Base-by-base conservation (phyloP, 2,329 filamentous ascomycete species). In the Aspergillus transmontanensis region DNA sequence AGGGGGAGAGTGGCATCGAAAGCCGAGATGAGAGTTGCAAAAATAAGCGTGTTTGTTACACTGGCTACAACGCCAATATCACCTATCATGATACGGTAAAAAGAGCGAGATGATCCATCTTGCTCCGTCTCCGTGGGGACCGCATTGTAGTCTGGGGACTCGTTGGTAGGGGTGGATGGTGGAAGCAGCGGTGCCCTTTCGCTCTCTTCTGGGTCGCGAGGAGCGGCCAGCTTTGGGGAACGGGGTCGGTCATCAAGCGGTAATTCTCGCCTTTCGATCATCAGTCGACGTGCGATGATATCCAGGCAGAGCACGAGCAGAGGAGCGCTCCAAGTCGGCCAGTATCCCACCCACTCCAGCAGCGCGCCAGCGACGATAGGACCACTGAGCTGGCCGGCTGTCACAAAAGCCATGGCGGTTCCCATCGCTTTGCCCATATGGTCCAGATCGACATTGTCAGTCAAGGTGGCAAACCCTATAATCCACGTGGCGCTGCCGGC, bases 1-100 rank as follows among this genome's bases (percentile, higher is more conserved):
- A 88, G 75, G 0, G 86, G 85, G 0, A 88, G 69, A 0, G 86
- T 83, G 2, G 83, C 81, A 66, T 87, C 85, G 62, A 87, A 84
- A 1, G 81, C 79, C 14, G 84, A 81, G 76, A 86, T 78, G 48
- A 86, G 73, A 23, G 80, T 77, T 0, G 82, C 80, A 66, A 84
- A 76, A 4, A 83, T 77, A n/a, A 85, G 64, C 54, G 71, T 76
- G 19, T 77, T 80, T 70, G 75, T 78, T 7, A 83, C 73, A 1
- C 76, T 77, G 11, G 76, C 74, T 32, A 82, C 64, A 10, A 83
- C 73, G 10, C 81, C 78, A 3, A 72, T 73, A 26, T 80, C 79
- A 32, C 73, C 71, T 21, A 84, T 76, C 39, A 84, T 77, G 21
- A 75, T 75, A 36, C 80, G 64, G 30, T 83, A 72, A 19, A 72